Evolutionary conservation across 768 basidiomycete genomes (phyloP), one percentile per base, ranked within the genome.

Genomic region (Lepiota subincarnata): DNA sequence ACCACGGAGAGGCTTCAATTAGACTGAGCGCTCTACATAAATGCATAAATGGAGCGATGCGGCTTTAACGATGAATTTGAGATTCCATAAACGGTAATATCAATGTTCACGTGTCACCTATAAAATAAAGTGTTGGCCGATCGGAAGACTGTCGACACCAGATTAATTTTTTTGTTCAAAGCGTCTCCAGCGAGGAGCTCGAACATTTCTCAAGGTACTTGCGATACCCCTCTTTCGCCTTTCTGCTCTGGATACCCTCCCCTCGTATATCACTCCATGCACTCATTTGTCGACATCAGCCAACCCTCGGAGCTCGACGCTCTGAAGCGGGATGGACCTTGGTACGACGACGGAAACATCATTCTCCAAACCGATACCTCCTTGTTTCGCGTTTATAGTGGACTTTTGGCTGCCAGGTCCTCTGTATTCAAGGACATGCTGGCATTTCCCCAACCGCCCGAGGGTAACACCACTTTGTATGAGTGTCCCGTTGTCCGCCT

Each of bases 331-430:
- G 60, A 58, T 20, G 56, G 58, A 10, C 57, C 70, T 22, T 74
- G 69, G 69, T 73, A 66, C 47, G 64, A 67, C 14, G 87, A 59
- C 67, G 71, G 73, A 4, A 73, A 71, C 48, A 61, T 75, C 47
- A 69, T 74, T 18, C 63, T 75, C 12, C 63, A 70, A 50, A 71
- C 67, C 7, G 67, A 68, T 48, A 58, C 64, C 39, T 64, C 62
- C 12, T 62, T 65, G 6, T 76, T 73, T 60, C 64, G 66, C 18
- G 57, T 76, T 36, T 68, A 69, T 46, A 60, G 66, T n/a, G 70
- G 71, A 5, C 57, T 73, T 8, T 57, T 75, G 13, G 62, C 69
- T 4, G 61, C 66, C 5, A 60, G 68, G 28, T 72, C 71, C 2
- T 57, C 65, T 10, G 72, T 74, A 11, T 74, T 74, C 54, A 61